These are phyloP conservation scores for Pseudogymnoascus sp. DNA, from an alignment of 2,329 filamentous ascomycete species.

Conservation along the genomic window DNA sequence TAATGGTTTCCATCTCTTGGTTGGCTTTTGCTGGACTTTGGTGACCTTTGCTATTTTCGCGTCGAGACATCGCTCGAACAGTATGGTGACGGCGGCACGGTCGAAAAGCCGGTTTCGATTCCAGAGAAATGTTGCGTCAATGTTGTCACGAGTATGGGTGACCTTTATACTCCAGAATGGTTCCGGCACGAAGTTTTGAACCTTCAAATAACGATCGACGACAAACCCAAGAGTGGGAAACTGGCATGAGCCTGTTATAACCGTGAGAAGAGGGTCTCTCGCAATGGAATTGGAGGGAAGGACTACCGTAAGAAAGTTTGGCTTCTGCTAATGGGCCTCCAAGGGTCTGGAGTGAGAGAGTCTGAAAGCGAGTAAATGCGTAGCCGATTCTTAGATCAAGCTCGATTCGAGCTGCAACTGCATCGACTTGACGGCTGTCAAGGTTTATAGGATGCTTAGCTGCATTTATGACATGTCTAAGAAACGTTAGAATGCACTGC, in stretches of 20 bases:
- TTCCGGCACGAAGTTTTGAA: constrained; percentile 89
- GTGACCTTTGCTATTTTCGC: constrained; percentile 71
- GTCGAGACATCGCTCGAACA: constrained; percentile 76
- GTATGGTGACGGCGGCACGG: constrained; percentile 65
- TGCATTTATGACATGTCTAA: constrained; percentile 75
- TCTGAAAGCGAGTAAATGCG: constrained; percentile 84
- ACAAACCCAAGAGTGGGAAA: constrained; percentile 96
- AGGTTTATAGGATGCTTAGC: constrained; percentile 68
- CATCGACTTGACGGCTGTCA: constrained; percentile 78
- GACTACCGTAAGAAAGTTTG: constrained; percentile 29
- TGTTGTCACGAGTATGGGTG: constrained; percentile 65
- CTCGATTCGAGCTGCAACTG: constrained; percentile 82
- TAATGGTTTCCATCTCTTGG: constrained; percentile 86
- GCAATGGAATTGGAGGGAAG: not conserved
- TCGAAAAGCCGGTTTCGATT: constrained; percentile 77
- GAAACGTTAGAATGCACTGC: constrained; percentile 14
- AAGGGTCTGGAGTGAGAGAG: constrained; percentile 64
- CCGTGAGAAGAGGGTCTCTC: constrained; percentile 2
- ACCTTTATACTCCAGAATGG: constrained; percentile 89
- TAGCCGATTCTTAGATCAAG: constrained; percentile 87
- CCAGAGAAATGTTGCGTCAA: constrained; percentile 81
- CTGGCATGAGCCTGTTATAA: constrained; percentile 66
- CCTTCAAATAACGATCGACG: constrained; percentile 88
- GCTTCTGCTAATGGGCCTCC: constrained; percentile 57
- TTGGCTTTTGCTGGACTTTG: constrained; percentile 83